phyloP scores from a whole-genome alignment of 1,284 basidiomycete species.

The Grifola frondosa region DNA sequence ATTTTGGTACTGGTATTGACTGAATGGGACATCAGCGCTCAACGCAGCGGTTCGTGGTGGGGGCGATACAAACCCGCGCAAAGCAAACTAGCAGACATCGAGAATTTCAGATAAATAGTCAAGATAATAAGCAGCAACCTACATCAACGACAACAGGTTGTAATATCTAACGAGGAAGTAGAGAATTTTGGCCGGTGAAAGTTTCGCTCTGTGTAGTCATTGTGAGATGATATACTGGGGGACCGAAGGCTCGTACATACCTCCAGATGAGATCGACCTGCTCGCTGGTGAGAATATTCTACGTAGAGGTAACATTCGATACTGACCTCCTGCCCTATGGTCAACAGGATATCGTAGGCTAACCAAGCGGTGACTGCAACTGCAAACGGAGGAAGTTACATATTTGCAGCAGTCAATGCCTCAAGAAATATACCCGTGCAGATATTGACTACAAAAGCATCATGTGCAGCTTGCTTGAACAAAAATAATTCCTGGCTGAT shows the following conservation, averaged over 20 bases:
- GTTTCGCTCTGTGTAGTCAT: neutral
- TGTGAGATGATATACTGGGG: no score
- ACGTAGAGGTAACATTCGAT: no score
- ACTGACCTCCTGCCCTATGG: constrained; percentile 1
- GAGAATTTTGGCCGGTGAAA: constrained; percentile 4
- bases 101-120: neutral
- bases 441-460: constrained; percentile 7
- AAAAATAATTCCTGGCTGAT: neutral
- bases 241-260: no score
- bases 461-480: constrained; percentile 2
- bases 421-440: neutral
- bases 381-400: neutral
- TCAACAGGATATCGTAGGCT: neutral
- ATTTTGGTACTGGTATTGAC: constrained; percentile 1
- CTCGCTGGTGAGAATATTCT: no score
- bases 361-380: constrained; percentile 1
- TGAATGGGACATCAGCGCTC: neutral
- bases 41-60: no score
- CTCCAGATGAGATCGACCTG: no score
- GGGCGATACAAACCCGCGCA: neutral
- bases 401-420: no score
- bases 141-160: constrained; percentile 6
- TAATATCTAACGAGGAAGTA: constrained; percentile 9
- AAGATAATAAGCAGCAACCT: neutral
- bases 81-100: neutral